Conservation (phyloP, 108 stramenopile species). For the Cyclotella cryptica region DNA sequence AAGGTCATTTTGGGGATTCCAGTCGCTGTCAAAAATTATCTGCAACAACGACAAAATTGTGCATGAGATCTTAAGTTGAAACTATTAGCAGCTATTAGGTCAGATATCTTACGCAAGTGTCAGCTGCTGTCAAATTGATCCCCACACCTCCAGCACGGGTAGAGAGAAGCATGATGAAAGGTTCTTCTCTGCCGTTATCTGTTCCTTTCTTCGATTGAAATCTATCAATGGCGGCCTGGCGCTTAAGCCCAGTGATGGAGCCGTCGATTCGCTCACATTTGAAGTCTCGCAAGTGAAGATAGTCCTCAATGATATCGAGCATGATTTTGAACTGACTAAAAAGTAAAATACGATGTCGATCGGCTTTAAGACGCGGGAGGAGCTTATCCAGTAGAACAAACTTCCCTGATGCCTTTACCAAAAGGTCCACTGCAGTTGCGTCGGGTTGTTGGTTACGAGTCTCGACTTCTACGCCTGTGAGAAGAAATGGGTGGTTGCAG, state of each 20-base stretch:
- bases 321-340: constrained; percentile 99
- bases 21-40: constrained; percentile 95
- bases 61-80: constrained; percentile 21
- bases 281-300: constrained; percentile 69
- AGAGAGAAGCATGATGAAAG: constrained; percentile 96
- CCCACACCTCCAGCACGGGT: constrained; percentile 97
- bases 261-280: constrained; percentile 96
- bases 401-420: constrained; percentile 92
- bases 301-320: constrained; percentile 98
- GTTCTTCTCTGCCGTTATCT: constrained; percentile 58
- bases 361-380: constrained; percentile 89
- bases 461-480: constrained; percentile 89
- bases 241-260: constrained; percentile 89
- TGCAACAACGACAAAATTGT: too few species aligned
- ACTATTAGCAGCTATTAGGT: too few species aligned
- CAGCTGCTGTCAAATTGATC: constrained; percentile 97
- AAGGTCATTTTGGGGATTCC: constrained; percentile 98
- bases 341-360: constrained; percentile 94
- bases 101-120: constrained; percentile 81
- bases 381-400: constrained; percentile 97
- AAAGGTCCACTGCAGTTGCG: constrained; percentile 60
- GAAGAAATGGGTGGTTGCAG: constrained; percentile 98
- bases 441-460: constrained; percentile 51
- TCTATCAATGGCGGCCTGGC: constrained; percentile 94
- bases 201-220: constrained; percentile 79